phyloP scores from a whole-genome alignment of 2,329 filamentous ascomycete species.

The Claviceps pazoutovae region DNA sequence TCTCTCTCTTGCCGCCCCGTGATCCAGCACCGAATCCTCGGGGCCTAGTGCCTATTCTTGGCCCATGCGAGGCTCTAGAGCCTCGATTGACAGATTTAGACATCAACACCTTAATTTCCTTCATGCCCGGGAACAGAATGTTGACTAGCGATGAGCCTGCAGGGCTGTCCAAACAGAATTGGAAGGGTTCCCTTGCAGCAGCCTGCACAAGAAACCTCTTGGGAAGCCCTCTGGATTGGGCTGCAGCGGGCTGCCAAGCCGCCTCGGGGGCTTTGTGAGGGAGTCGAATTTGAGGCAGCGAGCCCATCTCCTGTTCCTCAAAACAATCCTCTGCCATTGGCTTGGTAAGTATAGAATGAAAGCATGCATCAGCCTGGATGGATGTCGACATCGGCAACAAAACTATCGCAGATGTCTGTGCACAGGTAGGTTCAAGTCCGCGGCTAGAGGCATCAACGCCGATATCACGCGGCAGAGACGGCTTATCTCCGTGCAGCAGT shows the following conservation, averaged over 20 bases:
- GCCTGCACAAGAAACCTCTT: constrained; percentile 33
- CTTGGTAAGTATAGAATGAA: constrained; percentile 41
- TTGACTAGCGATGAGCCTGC: constrained; percentile 23
- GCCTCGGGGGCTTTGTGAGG: constrained; percentile 47
- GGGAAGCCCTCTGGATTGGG: constrained; percentile 40
- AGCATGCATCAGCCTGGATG: constrained; percentile 20
- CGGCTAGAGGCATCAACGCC: constrained; percentile 56
- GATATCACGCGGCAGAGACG: constrained; percentile 41
- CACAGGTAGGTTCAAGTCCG: constrained; percentile 42
- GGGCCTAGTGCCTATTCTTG: constrained; percentile 13
- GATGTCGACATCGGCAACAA: constrained; percentile 38
- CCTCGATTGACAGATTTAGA: constrained; percentile 21
- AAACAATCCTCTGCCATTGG: constrained; percentile 69
- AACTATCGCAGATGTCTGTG: constrained; percentile 48
- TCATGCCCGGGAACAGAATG: constrained; percentile 29
- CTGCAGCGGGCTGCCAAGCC: constrained; percentile 46
- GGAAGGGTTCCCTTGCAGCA: constrained; percentile 20
- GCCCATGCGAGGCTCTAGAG: constrained; percentile 12
- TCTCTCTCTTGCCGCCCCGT: constrained; percentile 21
- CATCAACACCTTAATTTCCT: constrained; percentile 24
- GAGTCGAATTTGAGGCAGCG: constrained; percentile 56
- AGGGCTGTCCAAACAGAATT: constrained; percentile 19
- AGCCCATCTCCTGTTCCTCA: constrained; percentile 68
- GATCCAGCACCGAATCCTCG: constrained; percentile 17
- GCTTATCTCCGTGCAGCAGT: constrained; percentile 56